phyloP scores from a whole-genome alignment of 1,139 yeast species.

The Hyphopichia burtonii region DNA sequence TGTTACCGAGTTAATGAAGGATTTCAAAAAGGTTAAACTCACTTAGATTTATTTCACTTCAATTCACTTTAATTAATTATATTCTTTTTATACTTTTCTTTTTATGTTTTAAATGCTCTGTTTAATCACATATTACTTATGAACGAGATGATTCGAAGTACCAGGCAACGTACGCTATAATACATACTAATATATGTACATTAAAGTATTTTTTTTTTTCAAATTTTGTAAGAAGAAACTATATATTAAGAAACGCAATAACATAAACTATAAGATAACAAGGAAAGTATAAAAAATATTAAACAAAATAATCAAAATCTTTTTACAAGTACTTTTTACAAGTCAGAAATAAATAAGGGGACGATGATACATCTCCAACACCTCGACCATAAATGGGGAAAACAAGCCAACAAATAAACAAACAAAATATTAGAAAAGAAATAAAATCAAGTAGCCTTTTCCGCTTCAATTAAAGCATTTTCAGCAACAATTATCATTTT shows the following conservation, averaged over 20 bases:
- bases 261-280: not conserved
- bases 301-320: not conserved
- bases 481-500: slow-evolving; percentile 63
- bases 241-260: not conserved
- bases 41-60: not conserved
- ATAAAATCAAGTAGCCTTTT: slow-evolving; percentile 10
- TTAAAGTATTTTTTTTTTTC: no score
- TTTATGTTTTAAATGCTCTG: not conserved
- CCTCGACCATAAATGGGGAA: not conserved
- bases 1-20: not conserved
- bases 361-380: not conserved
- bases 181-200: no score
- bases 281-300: not conserved
- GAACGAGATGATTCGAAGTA: no score
- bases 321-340: slow-evolving; percentile 2
- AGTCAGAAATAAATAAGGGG: not conserved
- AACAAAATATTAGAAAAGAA: not conserved
- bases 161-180: no score
- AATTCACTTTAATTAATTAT: not conserved
- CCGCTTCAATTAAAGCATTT: slow-evolving; percentile 46
- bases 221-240: no score
- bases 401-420: not conserved
- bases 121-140: no score
- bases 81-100: not conserved
- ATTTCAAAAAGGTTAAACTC: slow-evolving; percentile 2